Percentiles rank a stretch among this genome's conserved stretches.
These are phyloP conservation scores for Nicotiana knightiana DNA, from an alignment of 257 asterid species.

Conservation along the genomic window DNA sequence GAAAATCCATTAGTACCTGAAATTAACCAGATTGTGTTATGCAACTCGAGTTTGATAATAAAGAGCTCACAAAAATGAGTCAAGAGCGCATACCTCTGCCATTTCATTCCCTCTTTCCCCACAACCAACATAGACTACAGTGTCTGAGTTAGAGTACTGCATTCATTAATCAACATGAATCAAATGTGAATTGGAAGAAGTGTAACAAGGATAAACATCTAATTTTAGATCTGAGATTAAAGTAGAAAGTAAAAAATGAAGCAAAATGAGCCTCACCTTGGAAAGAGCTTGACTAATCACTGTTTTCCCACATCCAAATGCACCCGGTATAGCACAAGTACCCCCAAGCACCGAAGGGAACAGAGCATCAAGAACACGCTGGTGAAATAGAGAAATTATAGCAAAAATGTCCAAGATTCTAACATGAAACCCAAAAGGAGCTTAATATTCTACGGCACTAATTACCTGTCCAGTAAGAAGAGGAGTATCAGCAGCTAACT, in stretches of 20 bases:
- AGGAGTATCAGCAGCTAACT: conserved; percentile 98
- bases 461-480: conserved; percentile 98
- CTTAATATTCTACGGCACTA: not conserved
- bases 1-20: conserved; percentile 99
- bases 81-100: conserved; percentile 76
- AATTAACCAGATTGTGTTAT: conserved; percentile 4
- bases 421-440: not conserved
- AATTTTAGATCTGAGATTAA: not conserved
- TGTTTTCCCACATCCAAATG: conserved; percentile 98
- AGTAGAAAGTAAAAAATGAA: not conserved
- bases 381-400: conserved; percentile 17
- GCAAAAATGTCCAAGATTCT: not conserved
- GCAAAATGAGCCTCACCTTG: conserved; percentile 46
- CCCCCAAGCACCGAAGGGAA: conserved; percentile 99
- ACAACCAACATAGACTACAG: conserved; percentile 97
- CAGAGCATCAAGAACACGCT: conserved; percentile 99
- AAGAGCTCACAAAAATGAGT: not conserved
- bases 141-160: conserved; percentile 95
- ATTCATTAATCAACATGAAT: conserved; percentile 21
- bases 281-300: conserved; percentile 99
- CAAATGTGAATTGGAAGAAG: conserved; percentile 6
- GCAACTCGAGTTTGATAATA: not conserved
- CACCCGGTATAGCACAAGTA: conserved; percentile 99
- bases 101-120: conserved; percentile 99
- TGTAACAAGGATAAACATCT: not conserved